Conservation (phyloP, 306 rosid species). For the Mucuna pruriens region DNA sequence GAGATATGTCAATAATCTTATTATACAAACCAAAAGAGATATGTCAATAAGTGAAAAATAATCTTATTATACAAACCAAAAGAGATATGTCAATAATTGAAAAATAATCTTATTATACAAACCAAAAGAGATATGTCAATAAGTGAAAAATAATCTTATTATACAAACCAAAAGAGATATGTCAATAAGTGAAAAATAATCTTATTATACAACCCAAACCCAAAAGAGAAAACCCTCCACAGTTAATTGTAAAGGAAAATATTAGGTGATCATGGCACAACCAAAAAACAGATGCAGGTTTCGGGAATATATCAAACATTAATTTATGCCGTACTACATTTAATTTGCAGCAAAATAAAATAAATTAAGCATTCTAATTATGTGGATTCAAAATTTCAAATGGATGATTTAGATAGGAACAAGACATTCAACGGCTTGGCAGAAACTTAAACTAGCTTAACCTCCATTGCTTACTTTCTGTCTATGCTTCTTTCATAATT, state of each 20-base stretch:
- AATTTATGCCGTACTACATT: background rate
- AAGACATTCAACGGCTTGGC: background rate
- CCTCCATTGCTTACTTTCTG: conserved; percentile 1
- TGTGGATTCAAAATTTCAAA: conserved; percentile 9
- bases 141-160: too few species aligned
- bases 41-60: too few species aligned
- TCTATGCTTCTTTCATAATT: background rate
- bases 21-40: too few species aligned
- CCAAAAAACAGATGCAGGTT: background rate
- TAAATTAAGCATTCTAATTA: background rate
- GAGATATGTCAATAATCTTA: too few species aligned
- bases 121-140: too few species aligned
- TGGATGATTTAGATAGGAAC: background rate
- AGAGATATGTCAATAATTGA: too few species aligned
- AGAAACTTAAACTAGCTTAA: conserved; percentile 18
- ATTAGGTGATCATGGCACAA: background rate
- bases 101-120: too few species aligned
- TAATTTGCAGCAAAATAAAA: background rate
- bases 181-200: background rate
- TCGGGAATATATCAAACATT: background rate
- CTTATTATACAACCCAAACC: background rate
- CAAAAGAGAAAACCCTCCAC: background rate
- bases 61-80: too few species aligned
- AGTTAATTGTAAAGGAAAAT: background rate
- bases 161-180: too few species aligned